Evolutionary conservation across 495 filamentous ascomycete species (phyloP).

Genomic region (Xanthoparmelia taractica): DNA sequence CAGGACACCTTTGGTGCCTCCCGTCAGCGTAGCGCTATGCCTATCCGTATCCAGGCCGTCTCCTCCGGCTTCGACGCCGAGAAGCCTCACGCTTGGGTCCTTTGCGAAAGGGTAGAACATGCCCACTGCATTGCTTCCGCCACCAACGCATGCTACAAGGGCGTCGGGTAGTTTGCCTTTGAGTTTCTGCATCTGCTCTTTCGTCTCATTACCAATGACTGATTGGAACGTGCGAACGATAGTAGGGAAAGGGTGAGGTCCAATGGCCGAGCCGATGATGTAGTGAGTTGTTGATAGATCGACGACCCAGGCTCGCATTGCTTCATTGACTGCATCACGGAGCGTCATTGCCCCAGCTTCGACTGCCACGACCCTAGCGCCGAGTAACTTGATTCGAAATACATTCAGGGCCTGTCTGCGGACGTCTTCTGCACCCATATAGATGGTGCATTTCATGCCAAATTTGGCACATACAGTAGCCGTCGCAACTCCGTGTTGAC

Average conservation of each 20-base stretch:
- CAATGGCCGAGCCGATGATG: conserved; percentile 91
- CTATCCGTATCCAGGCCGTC: conserved; percentile 81
- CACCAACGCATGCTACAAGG: conserved; percentile 92
- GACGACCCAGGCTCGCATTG: conserved; percentile 81
- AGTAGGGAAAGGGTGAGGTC: conserved; percentile 90
- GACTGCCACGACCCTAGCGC: conserved; percentile 78
- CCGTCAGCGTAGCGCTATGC: conserved; percentile 85
- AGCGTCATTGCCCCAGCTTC: conserved; percentile 79
- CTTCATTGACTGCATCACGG: conserved; percentile 94
- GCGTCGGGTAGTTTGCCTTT: conserved; percentile 87
- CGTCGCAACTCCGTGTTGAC: conserved; percentile 91
- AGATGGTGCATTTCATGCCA: conserved; percentile 89
- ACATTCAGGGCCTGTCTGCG: conserved; percentile 90
- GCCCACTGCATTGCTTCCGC: conserved; percentile 82
- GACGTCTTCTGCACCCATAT: conserved; percentile 95
- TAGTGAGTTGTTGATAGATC: conserved; percentile 86
- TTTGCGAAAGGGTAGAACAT: conserved; percentile 96
- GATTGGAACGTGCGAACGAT: conserved; percentile 94
- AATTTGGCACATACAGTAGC: conserved; percentile 96
- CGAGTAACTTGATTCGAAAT: conserved; percentile 93
- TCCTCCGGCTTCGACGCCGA: conserved; percentile 95
- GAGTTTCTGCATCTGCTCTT: conserved; percentile 72
- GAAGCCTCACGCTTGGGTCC: conserved; percentile 73
- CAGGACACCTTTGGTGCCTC: conserved; percentile 83
- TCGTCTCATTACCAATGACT: conserved; percentile 88